Conservation (phyloP, 2,329 filamentous ascomycete species). For the Achaetomium macrosporum region DNA sequence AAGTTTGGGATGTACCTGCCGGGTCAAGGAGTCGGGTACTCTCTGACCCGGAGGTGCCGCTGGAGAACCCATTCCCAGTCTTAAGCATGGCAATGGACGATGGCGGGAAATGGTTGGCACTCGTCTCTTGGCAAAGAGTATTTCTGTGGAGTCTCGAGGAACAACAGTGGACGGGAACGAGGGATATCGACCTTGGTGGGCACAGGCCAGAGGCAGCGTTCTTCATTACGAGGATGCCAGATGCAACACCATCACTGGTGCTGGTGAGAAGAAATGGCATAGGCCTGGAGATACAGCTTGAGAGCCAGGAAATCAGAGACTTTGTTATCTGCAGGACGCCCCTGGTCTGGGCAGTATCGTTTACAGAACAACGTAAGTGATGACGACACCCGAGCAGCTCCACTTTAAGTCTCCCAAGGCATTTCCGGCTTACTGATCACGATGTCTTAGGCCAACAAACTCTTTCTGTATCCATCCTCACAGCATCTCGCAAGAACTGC, state of each 20-base stretch:
- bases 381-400: background rate
- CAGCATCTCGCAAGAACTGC: conserved; percentile 45
- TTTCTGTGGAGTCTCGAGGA: conserved; percentile 58
- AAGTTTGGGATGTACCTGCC: conserved; percentile 57
- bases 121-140: conserved; percentile 55
- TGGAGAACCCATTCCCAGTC: conserved; percentile 50
- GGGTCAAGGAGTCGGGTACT: conserved; percentile 39
- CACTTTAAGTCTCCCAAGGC: background rate
- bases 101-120: conserved; percentile 58
- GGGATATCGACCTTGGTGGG: conserved; percentile 50
- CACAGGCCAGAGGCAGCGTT: conserved; percentile 59
- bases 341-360: conserved; percentile 44
- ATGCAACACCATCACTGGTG: conserved; percentile 44
- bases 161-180: conserved; percentile 49
- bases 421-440: background rate
- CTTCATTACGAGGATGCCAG: conserved; percentile 44
- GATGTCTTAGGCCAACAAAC: conserved; percentile 18
- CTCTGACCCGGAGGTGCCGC: conserved; percentile 32
- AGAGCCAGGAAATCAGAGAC: conserved; percentile 37
- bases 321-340: conserved; percentile 48
- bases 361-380: conserved; percentile 41
- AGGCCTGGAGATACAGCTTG: conserved; percentile 52
- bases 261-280: conserved; percentile 60
- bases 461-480: conserved; percentile 36
- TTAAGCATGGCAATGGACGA: conserved; percentile 60